Base-by-base conservation (phyloP, 495 filamentous ascomycete species). In the Clohesyomyces aquaticus region DNA sequence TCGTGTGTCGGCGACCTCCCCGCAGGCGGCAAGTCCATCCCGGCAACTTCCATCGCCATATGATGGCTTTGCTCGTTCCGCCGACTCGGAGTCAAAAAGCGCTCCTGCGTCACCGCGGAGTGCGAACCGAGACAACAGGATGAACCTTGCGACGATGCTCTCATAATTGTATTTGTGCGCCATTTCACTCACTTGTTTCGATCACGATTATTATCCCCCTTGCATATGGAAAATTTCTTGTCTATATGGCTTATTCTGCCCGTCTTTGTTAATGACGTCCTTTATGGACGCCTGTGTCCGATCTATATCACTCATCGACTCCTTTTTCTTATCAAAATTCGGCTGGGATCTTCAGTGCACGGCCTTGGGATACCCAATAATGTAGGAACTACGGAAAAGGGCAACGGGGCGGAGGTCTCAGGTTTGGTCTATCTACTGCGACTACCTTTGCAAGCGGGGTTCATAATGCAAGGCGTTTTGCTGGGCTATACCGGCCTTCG, bases 11-110 rank as follows among this genome's bases (percentile, higher is more conserved):
- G 28, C 52, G 18, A 28, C 52, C 29, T 57, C 54, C 18, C 60
- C 50, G 1, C 22, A n/a, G 46, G 8, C 60, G 18, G 42, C 48
- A 23, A 69, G 66, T 22, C 66, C 66, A 11, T 3, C 23, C 4
- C 61, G 61, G 56, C 66, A 69, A 58, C 54, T 69, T 8, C 66
- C 66, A 1, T 65, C 62, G 61, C 66, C 66, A 18, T 65, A 52
- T 49, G 35, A 49, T 10, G 48, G 27, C n/a, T 28, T 54, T 14
- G n/a, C 21, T 11, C 66, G 48, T 47, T 27, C 35, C 10, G 25
- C 1, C 22, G 56, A 38, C 14, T 6, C 32, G 6, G 32, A 69
- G 45, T 56, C 66, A 22, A 56, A 41, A 28, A 69, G 66, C 50
- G 66, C 66, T 35, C 66, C 66, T 47, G 54, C 42, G 16, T 61